Evolutionary conservation across 306 rosid genomes (phyloP).

Genomic region (Cicer bijugum): DNA sequence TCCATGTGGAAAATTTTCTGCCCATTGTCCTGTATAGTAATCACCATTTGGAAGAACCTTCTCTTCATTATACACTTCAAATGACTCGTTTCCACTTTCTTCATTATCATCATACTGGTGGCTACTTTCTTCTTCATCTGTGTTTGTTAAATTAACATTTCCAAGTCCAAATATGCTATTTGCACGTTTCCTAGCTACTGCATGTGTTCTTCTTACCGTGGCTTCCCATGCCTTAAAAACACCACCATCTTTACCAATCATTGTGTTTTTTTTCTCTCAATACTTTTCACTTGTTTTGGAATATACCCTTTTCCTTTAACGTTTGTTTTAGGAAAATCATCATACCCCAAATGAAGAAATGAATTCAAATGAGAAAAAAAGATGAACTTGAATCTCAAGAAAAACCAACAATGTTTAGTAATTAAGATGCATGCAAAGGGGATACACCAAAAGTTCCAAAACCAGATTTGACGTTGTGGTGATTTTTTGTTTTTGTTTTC

Average conservation of each 20-base stretch:
- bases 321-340: slow-evolving; percentile 26
- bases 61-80: slow-evolving; percentile 61
- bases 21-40: slow-evolving; percentile 89
- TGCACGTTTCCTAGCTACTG: slow-evolving; percentile 80
- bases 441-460: slow-evolving; percentile 25
- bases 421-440: slow-evolving; percentile 23
- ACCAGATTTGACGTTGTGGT: slow-evolving; percentile 42
- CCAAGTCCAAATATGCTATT: slow-evolving; percentile 86
- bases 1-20: slow-evolving; percentile 75
- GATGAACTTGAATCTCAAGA: slow-evolving; percentile 9
- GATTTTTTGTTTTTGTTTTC: slow-evolving; percentile 37
- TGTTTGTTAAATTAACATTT: slow-evolving; percentile 42
- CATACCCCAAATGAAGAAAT: slow-evolving; percentile 42
- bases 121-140: slow-evolving; percentile 42
- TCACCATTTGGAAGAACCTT: slow-evolving; percentile 83
- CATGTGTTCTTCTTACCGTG: slow-evolving; percentile 77
- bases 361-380: slow-evolving; percentile 17
- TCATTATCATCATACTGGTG: slow-evolving; percentile 34
- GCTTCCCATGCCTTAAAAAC: slow-evolving; percentile 96
- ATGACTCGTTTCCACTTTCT: slow-evolving; percentile 35
- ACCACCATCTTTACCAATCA: slow-evolving; percentile 71
- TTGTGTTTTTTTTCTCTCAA: slow-evolving; percentile 34
- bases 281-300: slow-evolving; percentile 19
- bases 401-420: slow-evolving; percentile 6
- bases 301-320: slow-evolving; percentile 4